phyloP scores from a whole-genome alignment of 352 stramenopile species.

The Sclerospora graminicola region DNA sequence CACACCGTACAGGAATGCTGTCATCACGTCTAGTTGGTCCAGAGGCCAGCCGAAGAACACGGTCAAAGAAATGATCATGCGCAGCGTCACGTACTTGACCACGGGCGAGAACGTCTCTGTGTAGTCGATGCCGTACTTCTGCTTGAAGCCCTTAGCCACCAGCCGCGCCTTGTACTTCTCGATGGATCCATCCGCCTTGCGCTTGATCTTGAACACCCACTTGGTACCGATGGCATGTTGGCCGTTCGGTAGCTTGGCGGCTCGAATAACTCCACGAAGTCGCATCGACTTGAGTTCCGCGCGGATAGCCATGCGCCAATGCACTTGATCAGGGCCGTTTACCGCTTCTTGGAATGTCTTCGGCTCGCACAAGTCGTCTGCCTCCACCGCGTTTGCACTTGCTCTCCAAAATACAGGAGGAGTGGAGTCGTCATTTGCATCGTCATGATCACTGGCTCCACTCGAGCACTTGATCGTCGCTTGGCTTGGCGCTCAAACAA shows the following conservation, averaged over 20 bases:
- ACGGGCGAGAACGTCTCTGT: constrained; percentile 1
- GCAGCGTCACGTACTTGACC: not conserved
- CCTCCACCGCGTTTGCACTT: not conserved
- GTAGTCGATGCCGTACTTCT: constrained; percentile 26
- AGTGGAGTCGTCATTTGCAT: not conserved
- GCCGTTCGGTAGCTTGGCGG: constrained; percentile 1
- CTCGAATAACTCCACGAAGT: constrained; percentile 9
- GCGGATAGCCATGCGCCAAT: constrained; percentile 10
- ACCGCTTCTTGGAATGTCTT: constrained; percentile 7
- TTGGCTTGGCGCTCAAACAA: not conserved
- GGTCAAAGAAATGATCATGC: not conserved
- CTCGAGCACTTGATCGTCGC: too few species aligned
- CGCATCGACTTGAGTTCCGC: constrained; percentile 8
- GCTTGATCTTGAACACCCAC: constrained; percentile 34
- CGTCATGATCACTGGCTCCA: too few species aligned
- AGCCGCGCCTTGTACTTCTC: constrained; percentile 19
- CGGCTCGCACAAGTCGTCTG: not conserved
- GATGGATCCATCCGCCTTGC: constrained; percentile 24
- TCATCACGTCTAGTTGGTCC: constrained; percentile 7
- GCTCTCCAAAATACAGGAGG: not conserved
- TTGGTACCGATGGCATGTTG: constrained; percentile 12
- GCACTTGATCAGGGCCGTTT: constrained; percentile 6
- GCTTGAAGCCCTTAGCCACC: constrained; percentile 7
- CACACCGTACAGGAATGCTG: constrained; percentile 1
- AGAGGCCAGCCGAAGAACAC: not conserved